Percentiles rank a stretch among this genome's conserved stretches.
Conservation (phyloP, 225 moss, liverwort and hornwort genomes). For the Thuidium tamariscinum region DNA sequence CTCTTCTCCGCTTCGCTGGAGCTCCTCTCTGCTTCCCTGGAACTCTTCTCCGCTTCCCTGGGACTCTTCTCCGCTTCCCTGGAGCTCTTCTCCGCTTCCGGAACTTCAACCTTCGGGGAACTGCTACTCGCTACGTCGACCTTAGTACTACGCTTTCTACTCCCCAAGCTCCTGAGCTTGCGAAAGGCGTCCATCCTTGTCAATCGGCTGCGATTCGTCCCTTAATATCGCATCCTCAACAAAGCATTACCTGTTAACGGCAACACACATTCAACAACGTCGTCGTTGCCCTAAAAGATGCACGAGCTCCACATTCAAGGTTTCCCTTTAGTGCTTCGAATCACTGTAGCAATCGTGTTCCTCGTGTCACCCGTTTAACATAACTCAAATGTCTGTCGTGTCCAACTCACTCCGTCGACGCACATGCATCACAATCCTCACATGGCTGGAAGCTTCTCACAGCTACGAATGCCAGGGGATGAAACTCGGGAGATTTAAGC, state of each 20-base stretch:
- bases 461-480: neutral
- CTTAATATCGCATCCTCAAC: slow-evolving; percentile 5
- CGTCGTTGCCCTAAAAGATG: neutral
- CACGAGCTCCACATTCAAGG: neutral
- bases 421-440: neutral
- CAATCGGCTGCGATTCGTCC: neutral
- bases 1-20: neutral
- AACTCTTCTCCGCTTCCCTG: neutral
- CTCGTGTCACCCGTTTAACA: neutral
- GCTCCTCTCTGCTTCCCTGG: neutral
- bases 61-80: neutral
- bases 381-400: neutral
- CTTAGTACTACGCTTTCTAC: slow-evolving; percentile 5
- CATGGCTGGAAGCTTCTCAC: neutral
- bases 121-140: slow-evolving; percentile 6
- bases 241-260: neutral
- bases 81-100: neutral
- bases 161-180: slow-evolving; percentile 35
- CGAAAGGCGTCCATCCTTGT: slow-evolving; percentile 35
- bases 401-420: neutral
- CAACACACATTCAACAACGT: neutral
- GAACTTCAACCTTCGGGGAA: slow-evolving; percentile 1
- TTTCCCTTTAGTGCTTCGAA: neutral
- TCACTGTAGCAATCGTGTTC: neutral
- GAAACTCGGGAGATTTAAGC: neutral